Conservation (phyloP, 768 basidiomycete genomes). For the Lactarius evosmus region DNA sequence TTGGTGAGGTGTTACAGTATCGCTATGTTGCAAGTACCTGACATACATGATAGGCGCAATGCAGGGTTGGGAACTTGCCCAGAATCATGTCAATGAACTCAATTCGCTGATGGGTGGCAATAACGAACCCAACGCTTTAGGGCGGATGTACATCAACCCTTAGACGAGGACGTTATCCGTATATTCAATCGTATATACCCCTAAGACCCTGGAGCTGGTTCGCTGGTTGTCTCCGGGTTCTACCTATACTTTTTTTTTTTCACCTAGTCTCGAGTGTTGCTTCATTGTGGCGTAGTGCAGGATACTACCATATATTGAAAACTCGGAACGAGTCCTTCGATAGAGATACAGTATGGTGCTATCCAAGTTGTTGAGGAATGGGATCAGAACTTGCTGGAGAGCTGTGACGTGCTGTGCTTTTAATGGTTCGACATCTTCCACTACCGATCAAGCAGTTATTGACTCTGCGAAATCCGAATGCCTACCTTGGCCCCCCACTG, state of each 20-base stretch:
- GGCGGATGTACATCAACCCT: conserved; percentile 43
- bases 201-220: conserved; percentile 8
- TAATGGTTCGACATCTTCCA: conserved; percentile 50
- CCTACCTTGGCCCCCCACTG: conserved; percentile 54
- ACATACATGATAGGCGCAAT: conserved; percentile 43
- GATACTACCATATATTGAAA: conserved; percentile 2
- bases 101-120: conserved; percentile 50
- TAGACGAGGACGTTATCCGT: conserved; percentile 27
- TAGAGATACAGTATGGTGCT: background rate
- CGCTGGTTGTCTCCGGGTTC: conserved; percentile 4
- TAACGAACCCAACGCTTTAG: conserved; percentile 53
- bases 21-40: background rate
- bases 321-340: background rate
- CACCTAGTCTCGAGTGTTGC: conserved; percentile 1
- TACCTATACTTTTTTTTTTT: background rate
- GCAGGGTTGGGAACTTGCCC: conserved; percentile 41
- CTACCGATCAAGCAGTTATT: conserved; percentile 68
- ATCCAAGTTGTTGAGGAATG: background rate
- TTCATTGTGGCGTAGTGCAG: conserved; percentile 16
- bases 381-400: background rate
- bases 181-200: background rate
- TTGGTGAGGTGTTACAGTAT: conserved; percentile 49
- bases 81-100: conserved; percentile 46
- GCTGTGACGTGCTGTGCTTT: background rate
- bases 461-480: conserved; percentile 61